These are phyloP conservation scores for Candida dubliniensis DNA, from an alignment of 1,139 yeast species.

Conservation along the genomic window DNA sequence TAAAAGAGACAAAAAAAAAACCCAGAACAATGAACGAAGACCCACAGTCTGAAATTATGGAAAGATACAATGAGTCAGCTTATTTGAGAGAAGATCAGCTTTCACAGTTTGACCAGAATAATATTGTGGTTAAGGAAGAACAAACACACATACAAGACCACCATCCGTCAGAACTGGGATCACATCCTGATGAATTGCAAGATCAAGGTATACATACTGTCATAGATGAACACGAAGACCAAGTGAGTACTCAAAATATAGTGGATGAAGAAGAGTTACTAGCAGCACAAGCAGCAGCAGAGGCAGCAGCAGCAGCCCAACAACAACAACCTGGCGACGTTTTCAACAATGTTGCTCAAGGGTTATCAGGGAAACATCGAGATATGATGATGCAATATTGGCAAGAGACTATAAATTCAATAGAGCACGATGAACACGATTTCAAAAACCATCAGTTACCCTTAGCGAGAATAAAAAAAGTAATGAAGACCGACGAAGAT, in stretches of 20 bases:
- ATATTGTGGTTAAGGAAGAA: neutral
- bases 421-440: slow-evolving; percentile 87
- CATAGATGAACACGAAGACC: slow-evolving; percentile 6
- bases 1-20: no score
- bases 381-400: slow-evolving; percentile 93
- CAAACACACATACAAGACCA: neutral
- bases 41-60: slow-evolving; percentile 4
- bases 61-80: slow-evolving; percentile 7
- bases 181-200: slow-evolving; percentile 1
- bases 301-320: slow-evolving; percentile 49
- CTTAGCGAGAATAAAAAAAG: slow-evolving; percentile 89
- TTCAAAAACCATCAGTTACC: slow-evolving; percentile 94
- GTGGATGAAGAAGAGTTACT: slow-evolving; percentile 38
- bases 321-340: slow-evolving; percentile 62
- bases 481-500: slow-evolving; percentile 97
- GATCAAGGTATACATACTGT: slow-evolving; percentile 2
- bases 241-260: slow-evolving; percentile 21
- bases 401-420: slow-evolving; percentile 91
- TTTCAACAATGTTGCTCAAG: slow-evolving; percentile 92
- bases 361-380: slow-evolving; percentile 76
- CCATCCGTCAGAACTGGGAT: slow-evolving; percentile 1
- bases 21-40: neutral
- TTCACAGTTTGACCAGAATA: slow-evolving; percentile 4
- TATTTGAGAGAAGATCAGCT: slow-evolving; percentile 9
- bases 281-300: slow-evolving; percentile 52